Evolutionary conservation across 345 rosid genomes (phyloP), one percentile per base, ranked within the genome.

Genomic region (Gossypium bickii): DNA sequence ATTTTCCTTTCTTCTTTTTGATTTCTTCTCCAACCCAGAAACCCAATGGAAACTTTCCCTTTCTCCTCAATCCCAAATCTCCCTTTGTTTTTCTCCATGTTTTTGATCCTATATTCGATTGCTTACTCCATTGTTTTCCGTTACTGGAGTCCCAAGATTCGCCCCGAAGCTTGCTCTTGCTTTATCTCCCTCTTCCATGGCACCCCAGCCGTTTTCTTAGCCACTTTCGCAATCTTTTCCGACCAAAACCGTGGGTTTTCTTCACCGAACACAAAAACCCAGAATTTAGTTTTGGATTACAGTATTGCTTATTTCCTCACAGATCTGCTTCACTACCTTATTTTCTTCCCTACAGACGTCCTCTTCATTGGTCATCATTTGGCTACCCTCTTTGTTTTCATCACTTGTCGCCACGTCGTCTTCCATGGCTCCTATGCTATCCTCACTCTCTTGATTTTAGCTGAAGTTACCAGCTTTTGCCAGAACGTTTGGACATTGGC

Each of bases 401-500:
- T 86, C 75, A 92, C 98, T 9, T 92, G 99, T 80, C 81, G 98
- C 1, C 83, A 86, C 86, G 22, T 88, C 41, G 94, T 86, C 74
- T 67, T 48, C 62, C 97, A 88, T 84, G 99, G 99, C 51, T 88
- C 98, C 0, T 90, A 78, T 71, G 89, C 93, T 4, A 81, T 95
- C 6, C 85, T 94, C 66, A 67, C 79, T 15, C 85, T 95, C 5
- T 51, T 95, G 59, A 58, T 90, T 73, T 89, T 95, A 7, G 98
- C 99, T 0, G 99, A 94, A 76, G 83, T 87, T 24, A 95, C 99
- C 60, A 92, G 99, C 87, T 85, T 83, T 0, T 94, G 97, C 82
- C 99, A 91, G 82, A 92, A 95, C 83, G 83, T 80, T 5, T 95
- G 98, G 99, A 91, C 99, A 0, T 86, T 95, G 7, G 92, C 98